These are phyloP conservation scores for Ganoderma lucidum DNA, from an alignment of 1,284 basidiomycete species.

Conservation along the genomic window DNA sequence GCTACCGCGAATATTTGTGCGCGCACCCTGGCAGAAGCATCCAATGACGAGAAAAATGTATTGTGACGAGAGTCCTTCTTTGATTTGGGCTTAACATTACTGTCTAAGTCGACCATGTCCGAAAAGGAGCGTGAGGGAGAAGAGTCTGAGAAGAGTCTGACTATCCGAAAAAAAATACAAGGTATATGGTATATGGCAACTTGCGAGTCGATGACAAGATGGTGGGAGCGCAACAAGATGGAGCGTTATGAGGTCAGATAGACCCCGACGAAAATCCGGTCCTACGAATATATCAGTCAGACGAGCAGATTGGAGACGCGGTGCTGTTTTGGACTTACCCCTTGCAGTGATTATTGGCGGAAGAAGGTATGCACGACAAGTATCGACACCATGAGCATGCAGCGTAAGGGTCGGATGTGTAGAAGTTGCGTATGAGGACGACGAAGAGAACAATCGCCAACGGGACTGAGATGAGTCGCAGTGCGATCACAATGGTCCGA, in stretches of 20 bases:
- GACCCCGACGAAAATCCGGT: conserved; percentile 7
- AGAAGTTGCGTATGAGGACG: conserved; percentile 88
- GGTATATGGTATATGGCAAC: not conserved
- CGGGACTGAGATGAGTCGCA: conserved; percentile 78
- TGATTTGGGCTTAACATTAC: not conserved
- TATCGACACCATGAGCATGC: conserved; percentile 93
- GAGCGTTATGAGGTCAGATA: not conserved
- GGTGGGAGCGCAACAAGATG: not conserved
- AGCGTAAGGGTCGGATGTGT: conserved; percentile 84
- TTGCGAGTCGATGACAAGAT: not conserved
- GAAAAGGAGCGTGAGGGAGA: not conserved
- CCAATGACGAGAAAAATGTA: not conserved
- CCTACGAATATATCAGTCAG: conserved; percentile 7
- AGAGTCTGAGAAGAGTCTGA: not conserved
- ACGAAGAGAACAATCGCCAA: conserved; percentile 85
- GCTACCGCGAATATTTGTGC: not conserved
- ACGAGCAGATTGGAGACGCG: not conserved
- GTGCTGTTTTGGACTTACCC: conserved; percentile 51
- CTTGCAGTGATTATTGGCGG: conserved; percentile 80
- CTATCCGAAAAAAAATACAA: conserved; percentile 6
- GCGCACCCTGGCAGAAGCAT: not conserved
- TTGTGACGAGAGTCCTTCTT: not conserved
- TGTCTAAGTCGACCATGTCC: not conserved
- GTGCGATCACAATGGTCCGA: conserved; percentile 75
- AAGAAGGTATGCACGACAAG: conserved; percentile 86